Evolutionary conservation across 345 rosid species (phyloP).

Genomic region (Kandelia obovata): DNA sequence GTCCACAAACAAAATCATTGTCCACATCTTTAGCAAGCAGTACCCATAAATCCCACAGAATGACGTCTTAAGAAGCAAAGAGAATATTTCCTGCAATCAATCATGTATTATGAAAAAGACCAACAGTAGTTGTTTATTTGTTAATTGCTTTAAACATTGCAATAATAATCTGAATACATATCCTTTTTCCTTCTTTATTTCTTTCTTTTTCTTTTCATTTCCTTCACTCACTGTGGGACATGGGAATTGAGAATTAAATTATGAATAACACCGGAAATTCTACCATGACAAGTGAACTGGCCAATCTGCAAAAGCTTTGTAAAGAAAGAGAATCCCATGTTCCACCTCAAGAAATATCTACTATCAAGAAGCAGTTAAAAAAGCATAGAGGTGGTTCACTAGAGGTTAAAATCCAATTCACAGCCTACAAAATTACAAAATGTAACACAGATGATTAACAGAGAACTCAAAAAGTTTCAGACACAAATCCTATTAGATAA

Average conservation of each 20-base stretch:
- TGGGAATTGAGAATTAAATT: neutral
- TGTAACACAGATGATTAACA: constrained; percentile 21
- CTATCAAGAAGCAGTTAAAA: constrained; percentile 16
- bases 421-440: constrained; percentile 46
- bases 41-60: neutral
- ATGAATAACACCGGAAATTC: neutral
- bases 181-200: no score
- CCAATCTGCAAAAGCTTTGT: neutral
- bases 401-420: constrained; percentile 24
- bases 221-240: neutral
- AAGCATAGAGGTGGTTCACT: constrained; percentile 20
- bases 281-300: neutral
- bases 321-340: neutral
- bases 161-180: neutral
- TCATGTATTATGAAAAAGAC: neutral
- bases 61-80: neutral
- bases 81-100: no score
- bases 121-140: neutral
- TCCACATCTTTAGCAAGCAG: neutral
- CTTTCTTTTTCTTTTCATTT: no score
- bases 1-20: neutral
- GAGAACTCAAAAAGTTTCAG: constrained; percentile 20
- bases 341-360: constrained; percentile 9
- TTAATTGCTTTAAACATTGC: neutral
- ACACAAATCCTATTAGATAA: constrained; percentile 29